These are phyloP conservation scores for Xylaria castorea DNA, from an alignment of 495 filamentous ascomycete species.

Conservation along the genomic window DNA sequence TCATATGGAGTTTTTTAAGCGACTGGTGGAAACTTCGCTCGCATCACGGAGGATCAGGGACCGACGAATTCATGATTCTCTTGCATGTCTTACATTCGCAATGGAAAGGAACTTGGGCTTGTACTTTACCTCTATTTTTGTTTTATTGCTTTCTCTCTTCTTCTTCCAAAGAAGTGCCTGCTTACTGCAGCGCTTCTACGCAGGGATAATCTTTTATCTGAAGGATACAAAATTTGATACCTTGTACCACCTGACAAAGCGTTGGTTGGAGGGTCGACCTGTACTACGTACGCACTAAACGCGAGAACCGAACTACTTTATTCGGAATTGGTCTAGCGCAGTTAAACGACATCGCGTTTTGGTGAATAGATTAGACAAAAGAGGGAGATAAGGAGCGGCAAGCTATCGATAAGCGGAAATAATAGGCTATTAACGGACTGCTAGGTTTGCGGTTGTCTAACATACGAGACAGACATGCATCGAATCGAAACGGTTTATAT, in stretches of 20 bases:
- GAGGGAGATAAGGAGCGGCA: not conserved
- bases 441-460: no score
- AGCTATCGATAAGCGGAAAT: not conserved
- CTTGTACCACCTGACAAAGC: not conserved
- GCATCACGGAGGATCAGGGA: conserved; percentile 34
- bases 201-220: not conserved
- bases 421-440: not conserved
- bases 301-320: conserved; percentile 12
- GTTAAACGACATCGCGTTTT: conserved; percentile 6
- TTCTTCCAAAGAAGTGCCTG: not conserved
- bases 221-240: not conserved
- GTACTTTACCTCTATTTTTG: conserved; percentile 5
- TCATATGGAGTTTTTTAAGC: conserved; percentile 41
- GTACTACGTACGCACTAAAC: not conserved
- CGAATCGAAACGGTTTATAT: no score
- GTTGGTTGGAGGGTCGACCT: not conserved
- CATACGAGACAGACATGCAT: no score
- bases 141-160: not conserved
- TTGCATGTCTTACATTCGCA: conserved; percentile 16
- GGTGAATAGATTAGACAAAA: not conserved
- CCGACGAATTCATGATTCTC: conserved; percentile 26
- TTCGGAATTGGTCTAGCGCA: conserved; percentile 9
- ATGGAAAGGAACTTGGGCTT: conserved; percentile 24
- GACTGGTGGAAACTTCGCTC: conserved; percentile 31
- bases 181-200: not conserved